Evolutionary conservation across 2,329 filamentous ascomycete species (phyloP).

Genomic region (Colletotrichum sp.): DNA sequence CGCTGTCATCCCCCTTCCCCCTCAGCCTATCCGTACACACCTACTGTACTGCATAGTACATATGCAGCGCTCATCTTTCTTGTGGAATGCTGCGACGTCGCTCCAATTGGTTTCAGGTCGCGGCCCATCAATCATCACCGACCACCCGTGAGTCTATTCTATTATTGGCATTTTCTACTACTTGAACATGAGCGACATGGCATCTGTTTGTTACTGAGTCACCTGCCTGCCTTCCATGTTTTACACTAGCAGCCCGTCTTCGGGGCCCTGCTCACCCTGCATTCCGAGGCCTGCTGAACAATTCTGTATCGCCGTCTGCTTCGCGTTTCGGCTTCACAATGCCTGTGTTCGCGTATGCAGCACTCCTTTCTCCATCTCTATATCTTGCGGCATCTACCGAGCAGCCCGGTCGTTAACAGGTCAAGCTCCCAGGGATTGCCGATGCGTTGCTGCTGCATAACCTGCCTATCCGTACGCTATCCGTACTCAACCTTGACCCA

Average conservation of each 20-base stretch:
- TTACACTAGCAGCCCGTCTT: not conserved
- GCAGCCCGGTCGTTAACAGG: not conserved
- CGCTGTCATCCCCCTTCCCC: not conserved
- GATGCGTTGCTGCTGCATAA: not conserved
- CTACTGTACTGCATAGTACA: not conserved
- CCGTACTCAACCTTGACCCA: not conserved
- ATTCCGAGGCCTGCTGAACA: not conserved
- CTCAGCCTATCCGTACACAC: not conserved
- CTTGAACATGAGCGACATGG: not conserved
- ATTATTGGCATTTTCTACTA: not conserved
- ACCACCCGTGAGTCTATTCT: not conserved
- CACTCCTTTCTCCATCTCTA: not conserved
- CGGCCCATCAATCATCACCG: not conserved
- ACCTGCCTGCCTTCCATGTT: not conserved
- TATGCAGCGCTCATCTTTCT: not conserved
- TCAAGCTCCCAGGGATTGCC: not conserved
- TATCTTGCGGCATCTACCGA: constrained; percentile 7
- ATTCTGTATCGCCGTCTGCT: not conserved
- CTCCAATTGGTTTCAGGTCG: constrained; percentile 10
- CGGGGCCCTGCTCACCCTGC: not conserved
- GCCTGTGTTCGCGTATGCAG: not conserved
- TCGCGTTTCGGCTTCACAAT: constrained; percentile 13
- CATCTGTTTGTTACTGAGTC: not conserved
- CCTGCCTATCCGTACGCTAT: not conserved
- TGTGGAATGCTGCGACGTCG: not conserved